Evolutionary conservation across 768 basidiomycete species (phyloP), one percentile per base, ranked within the genome.

Genomic region (Termitomyces titanicus): DNA sequence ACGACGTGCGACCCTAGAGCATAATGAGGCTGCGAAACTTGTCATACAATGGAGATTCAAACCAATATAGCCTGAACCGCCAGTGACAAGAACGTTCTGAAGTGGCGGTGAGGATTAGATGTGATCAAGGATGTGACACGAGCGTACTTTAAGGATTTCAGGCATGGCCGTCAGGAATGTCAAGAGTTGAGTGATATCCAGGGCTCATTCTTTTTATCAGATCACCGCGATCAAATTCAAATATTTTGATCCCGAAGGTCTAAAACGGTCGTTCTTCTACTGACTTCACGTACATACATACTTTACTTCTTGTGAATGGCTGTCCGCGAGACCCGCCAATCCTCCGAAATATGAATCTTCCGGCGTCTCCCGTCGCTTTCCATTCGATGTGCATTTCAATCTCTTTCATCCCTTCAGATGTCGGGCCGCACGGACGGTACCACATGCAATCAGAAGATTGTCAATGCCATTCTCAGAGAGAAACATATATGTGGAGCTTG

Each of bases 21-120:
- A 53, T 47, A 46, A 54, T 54, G 55, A 63, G 61, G 53, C 55
- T 34, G 47, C 29, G 52, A 18, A 48, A 24, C 53, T 44, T 24
- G 42, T 20, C 27, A 38, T 17, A 39, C 38, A 50, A 46, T 35
- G 29, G 20, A 44, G 40, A 53, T 60, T 74, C 56, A 45, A 53
- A 90, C 92, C 93, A 62, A 95, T 94, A 73, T 95, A 95, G 34
- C 93, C 93, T 55, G 92, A 89, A 53, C 90, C 93, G 46, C 93
- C 77, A 56, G 77, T 78, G 57, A 78, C 77, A 54, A 78, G 67
- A 22, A 78, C 74, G 58, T 72, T 75, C 75, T 78, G 60, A 49
- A 60, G 56, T 48, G 44, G 49, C 46, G 29, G 50, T 72, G 60
- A 67, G 71, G 54, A 54, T 54, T 42, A 58, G 29, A 44, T 31